Conservation (phyloP, 2,329 filamentous ascomycete species). For the Stromatinia cepivora region DNA sequence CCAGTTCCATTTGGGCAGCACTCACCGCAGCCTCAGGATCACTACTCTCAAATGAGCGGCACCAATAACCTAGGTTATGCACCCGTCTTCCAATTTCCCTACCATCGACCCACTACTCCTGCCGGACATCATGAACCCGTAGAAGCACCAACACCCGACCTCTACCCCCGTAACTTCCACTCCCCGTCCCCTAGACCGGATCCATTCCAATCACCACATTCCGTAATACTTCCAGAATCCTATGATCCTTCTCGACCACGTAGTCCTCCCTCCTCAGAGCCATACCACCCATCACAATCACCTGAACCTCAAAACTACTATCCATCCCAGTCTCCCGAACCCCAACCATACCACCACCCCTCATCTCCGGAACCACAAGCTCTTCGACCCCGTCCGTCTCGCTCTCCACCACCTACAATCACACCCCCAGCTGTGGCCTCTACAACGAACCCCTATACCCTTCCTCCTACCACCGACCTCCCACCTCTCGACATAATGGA, state of each 20-base stretch:
- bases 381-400: conserved; percentile 7
- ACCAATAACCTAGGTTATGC: conserved; percentile 11
- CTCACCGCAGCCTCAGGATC: background rate
- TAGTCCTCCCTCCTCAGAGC: background rate
- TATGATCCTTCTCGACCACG: conserved; percentile 4
- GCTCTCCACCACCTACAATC: conserved; percentile 4
- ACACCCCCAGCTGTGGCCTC: background rate
- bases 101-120: conserved; percentile 7
- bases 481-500: conserved; percentile 21
- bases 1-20: background rate
- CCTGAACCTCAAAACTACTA: conserved; percentile 10
- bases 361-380: background rate
- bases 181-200: background rate
- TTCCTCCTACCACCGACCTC: conserved; percentile 8
- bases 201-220: conserved; percentile 17
- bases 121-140: background rate
- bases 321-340: conserved; percentile 4
- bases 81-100: conserved; percentile 13
- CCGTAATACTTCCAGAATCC: conserved; percentile 11
- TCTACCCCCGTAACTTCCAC: background rate
- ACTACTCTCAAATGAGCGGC: conserved; percentile 10
- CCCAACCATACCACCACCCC: background rate
- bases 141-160: conserved; percentile 19
- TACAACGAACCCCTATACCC: background rate
- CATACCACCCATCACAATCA: conserved; percentile 7